Base-by-base conservation (phyloP, 176 grass and related monocot species). In the Tillandsia leiboldiana region DNA sequence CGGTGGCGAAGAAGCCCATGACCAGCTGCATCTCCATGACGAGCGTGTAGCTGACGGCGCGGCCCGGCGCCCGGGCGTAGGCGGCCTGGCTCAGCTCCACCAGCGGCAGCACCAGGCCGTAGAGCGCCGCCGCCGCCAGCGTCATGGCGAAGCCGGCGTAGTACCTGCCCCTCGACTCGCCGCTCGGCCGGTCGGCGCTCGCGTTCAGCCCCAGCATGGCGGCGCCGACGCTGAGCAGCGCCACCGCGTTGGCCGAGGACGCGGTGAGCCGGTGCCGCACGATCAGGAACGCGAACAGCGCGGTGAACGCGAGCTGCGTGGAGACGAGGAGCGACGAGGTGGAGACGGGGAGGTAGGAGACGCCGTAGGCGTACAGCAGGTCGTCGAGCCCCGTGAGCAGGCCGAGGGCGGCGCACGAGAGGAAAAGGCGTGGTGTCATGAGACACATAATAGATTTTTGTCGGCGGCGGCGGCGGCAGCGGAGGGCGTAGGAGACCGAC, bases 21-120 rank as follows among this genome's bases (percentile, higher is more conserved):
- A 84, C 75, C 51, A 96, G 48, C 75, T 91, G 88, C 85, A 96
- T 89, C 88, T 96, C 92, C 81, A 87, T 76, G 66, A 89, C 81
- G 65, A 96, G 61, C 26, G 83, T 85, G 81, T 89, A 91, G 42
- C 15, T 82, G 7, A 91, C 73, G 15, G 72, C 58, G 14, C 28
- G 74, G 5, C 70, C 51, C 12, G 78, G 11, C 23, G 66, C 53
- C n/a, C 78, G 68, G 3, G 78, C 76, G 70, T 89, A 87, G 9
- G 62, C 78, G 73, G 83, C 66, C 78, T 96, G 89, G 76, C 69
- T 81, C 67, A 87, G 78, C 73, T 96, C 88, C 73, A 96, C 52
- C 73, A 81, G 51, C 48, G 88, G 75, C 23, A 96, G 76, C 48
- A 91, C 10, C 29, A 96, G 24, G 0, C 83, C 86, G 49, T 83